Base-by-base conservation (phyloP, 345 rosid genomes). In the Brassica nigra region DNA sequence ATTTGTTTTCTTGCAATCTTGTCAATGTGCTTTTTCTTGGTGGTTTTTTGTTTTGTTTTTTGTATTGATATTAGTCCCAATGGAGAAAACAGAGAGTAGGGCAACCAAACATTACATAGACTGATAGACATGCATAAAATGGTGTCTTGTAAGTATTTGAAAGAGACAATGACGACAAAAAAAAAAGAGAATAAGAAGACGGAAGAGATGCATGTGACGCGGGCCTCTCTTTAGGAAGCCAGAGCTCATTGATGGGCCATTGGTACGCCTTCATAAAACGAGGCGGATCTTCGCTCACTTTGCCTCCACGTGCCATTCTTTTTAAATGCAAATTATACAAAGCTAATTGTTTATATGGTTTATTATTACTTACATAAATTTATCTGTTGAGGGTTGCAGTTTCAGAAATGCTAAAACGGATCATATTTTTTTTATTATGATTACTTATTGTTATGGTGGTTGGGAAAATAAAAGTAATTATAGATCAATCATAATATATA, bases 1-100 rank as follows among this genome's bases (percentile, higher is more conserved):
- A 58, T 68, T 68, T 68, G 58, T 68, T 68, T 68, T 62, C 16
- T 29, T 62, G 34, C 65, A 28, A 62, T 29, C 9, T 62, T 29
- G 16, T 62, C 36, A 28, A 28, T 62, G 16, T 62, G 36, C 14
- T 29, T 57, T 28, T 30, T 63, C 68, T 63, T 63, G 5, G 42
- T 12, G 11, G n/a, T 10, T 58, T 58, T 58, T 20, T 10, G 8
- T 5, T 28, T 28, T 29, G 31, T 4, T 28, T 62, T 62, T 63
- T 15, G 59, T 14, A 27, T 55, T 42, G 14, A 37, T 42, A 67
- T 20, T 39, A 5, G 23, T 12, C 34, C 71, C 11, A 67, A 23
- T 42, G 70, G 3, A 20, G 33, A 37, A 11, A 20, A 39, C 16
- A 39, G 16, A 20, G 70, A 39, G 6, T 66, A 66, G 55, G 55